phyloP scores from a whole-genome alignment of 352 stramenopile genomes.

The Phytophthora constricta region DNA sequence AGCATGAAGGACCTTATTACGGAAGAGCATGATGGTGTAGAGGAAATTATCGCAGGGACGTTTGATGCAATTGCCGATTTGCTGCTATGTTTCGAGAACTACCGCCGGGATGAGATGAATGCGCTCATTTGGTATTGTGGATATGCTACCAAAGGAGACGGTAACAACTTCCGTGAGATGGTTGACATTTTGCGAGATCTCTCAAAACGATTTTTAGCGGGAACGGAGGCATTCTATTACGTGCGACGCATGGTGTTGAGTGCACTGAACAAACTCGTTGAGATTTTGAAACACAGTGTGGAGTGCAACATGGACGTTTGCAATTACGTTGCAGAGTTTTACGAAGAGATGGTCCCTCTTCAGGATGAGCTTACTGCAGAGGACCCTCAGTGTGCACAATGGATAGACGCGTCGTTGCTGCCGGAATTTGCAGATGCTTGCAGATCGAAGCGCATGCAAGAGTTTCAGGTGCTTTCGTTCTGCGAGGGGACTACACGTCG shows the following conservation, averaged over 20 bases:
- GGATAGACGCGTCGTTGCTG: constrained; percentile 69
- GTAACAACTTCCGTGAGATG: constrained; percentile 44
- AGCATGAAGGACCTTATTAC: constrained; percentile 61
- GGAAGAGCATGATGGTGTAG: constrained; percentile 53
- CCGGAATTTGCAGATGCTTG: constrained; percentile 79
- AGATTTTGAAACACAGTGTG: constrained; percentile 80
- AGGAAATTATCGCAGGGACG: constrained; percentile 73
- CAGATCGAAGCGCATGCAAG: constrained; percentile 54
- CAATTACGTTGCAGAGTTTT: constrained; percentile 71
- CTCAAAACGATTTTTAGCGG: constrained; percentile 32
- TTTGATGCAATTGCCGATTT: constrained; percentile 63
- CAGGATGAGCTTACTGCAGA: constrained; percentile 49
- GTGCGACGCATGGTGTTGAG: constrained; percentile 78
- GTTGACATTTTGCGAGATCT: constrained; percentile 60
- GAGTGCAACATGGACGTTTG: constrained; percentile 66
- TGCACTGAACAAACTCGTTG: constrained; percentile 76
- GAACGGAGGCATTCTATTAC: constrained; percentile 46
- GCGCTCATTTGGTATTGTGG: constrained; percentile 75
- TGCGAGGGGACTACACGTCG: constrained; percentile 77
- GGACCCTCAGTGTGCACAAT: constrained; percentile 78
- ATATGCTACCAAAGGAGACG: constrained; percentile 35
- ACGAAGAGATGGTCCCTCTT: constrained; percentile 68
- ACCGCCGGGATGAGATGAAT: constrained; percentile 64
- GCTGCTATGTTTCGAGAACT: constrained; percentile 64
- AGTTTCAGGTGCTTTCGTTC: constrained; percentile 64